A percentile compares a stretch with the other conserved stretches of the same genome.
phyloP scores from a whole-genome alignment of 1,284 basidiomycete genomes.

The Fistulinella staudtii region DNA sequence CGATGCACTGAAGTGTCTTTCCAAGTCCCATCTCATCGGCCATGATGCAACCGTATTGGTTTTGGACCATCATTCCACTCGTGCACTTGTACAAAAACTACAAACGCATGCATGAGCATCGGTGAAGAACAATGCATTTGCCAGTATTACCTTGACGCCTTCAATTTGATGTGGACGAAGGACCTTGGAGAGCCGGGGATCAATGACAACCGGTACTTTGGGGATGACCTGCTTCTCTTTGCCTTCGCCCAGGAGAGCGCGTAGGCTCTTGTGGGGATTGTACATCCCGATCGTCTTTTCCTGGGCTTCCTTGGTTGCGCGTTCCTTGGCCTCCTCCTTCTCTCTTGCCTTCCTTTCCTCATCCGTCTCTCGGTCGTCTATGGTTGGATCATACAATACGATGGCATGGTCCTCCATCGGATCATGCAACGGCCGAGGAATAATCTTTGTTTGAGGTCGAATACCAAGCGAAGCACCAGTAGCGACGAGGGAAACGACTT shows the following conservation, averaged over 20 bases:
- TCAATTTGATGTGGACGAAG: slow-evolving; percentile 97
- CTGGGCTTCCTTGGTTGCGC: slow-evolving; percentile 59
- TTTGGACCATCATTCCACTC: slow-evolving; percentile 88
- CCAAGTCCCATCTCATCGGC: slow-evolving; percentile 99
- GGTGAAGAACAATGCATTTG: neutral
- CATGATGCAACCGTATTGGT: slow-evolving; percentile 97
- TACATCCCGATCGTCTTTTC: slow-evolving; percentile 68
- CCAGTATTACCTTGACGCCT: slow-evolving; percentile 80
- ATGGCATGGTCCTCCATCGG: slow-evolving; percentile 98
- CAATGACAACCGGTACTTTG: slow-evolving; percentile 96
- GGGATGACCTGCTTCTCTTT: slow-evolving; percentile 60
- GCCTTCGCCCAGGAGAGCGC: slow-evolving; percentile 76
- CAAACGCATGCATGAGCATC: slow-evolving; percentile 12
- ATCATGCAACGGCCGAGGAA: slow-evolving; percentile 91
- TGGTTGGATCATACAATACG: slow-evolving; percentile 95
- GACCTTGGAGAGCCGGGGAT: slow-evolving; percentile 83
- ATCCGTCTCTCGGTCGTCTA: slow-evolving; percentile 87
- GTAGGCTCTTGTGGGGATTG: slow-evolving; percentile 92
- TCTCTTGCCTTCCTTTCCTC: slow-evolving; percentile 71
- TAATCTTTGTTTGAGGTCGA: slow-evolving; percentile 76
- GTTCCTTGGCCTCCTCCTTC: slow-evolving; percentile 66
- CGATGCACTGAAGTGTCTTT: slow-evolving; percentile 95
- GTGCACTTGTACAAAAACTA: slow-evolving; percentile 95
- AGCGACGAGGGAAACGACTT: slow-evolving; percentile 59
- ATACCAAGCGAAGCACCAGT: slow-evolving; percentile 84